Conservation (phyloP, 1,284 basidiomycete genomes). For the Ustilago trichophora region DNA sequence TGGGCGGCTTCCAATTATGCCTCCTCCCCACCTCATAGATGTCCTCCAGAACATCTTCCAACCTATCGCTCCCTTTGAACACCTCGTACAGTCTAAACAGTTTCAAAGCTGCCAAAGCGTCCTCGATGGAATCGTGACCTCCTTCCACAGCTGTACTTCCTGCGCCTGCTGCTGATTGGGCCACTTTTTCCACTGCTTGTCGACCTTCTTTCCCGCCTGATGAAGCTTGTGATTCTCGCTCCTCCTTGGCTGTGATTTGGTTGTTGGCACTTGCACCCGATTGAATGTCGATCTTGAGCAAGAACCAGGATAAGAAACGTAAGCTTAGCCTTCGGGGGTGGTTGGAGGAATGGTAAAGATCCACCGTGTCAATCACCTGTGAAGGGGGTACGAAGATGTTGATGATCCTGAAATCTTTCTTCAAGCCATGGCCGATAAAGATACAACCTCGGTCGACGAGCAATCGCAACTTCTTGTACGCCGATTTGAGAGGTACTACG, state of each 20-base stretch:
- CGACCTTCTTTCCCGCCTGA: slow-evolving; percentile 5
- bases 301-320: slow-evolving; percentile 92
- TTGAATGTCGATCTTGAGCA: slow-evolving; percentile 90
- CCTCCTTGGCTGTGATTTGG: slow-evolving; percentile 27
- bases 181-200: slow-evolving; percentile 4
- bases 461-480: slow-evolving; percentile 96
- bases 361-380: slow-evolving; percentile 96
- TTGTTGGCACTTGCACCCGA: slow-evolving; percentile 70
- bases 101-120: slow-evolving; percentile 85
- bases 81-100: slow-evolving; percentile 85
- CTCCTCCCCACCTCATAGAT: slow-evolving; percentile 71
- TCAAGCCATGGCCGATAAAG: slow-evolving; percentile 97
- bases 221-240: slow-evolving; percentile 9
- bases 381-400: slow-evolving; percentile 95
- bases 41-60: slow-evolving; percentile 86
- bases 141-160: slow-evolving; percentile 36
- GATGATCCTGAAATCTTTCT: slow-evolving; percentile 99
- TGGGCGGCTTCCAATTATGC: slow-evolving; percentile 52
- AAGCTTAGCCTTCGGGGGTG: slow-evolving; percentile 88
- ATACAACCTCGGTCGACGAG: slow-evolving; percentile 94
- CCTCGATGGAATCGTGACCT: slow-evolving; percentile 90
- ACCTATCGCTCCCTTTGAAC: slow-evolving; percentile 79
- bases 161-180: slow-evolving; percentile 13
- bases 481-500: slow-evolving; percentile 90
- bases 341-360: slow-evolving; percentile 84